phyloP scores from a whole-genome alignment of 495 filamentous ascomycete species.

The Penicillium mononematosum region DNA sequence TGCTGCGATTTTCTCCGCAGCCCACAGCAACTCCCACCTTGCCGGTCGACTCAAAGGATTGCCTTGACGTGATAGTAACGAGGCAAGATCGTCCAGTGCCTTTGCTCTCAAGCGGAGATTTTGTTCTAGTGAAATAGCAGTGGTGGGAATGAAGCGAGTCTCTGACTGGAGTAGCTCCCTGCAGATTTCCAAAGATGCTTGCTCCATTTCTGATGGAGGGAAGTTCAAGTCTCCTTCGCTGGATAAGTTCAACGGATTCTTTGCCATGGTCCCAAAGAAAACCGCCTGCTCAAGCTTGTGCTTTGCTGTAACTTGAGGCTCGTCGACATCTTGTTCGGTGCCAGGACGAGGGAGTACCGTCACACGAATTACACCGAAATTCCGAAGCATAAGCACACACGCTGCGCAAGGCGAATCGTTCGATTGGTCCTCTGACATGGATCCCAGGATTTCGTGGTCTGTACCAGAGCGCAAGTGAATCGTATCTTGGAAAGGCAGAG shows the following conservation, averaged over 20 bases:
- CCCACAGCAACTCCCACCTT: conserved; percentile 81
- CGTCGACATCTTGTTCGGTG: conserved; percentile 28
- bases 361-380: conserved; percentile 77
- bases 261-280: conserved; percentile 77
- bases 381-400: conserved; percentile 70
- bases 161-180: conserved; percentile 75
- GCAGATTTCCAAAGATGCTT: conserved; percentile 76
- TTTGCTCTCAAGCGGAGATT: conserved; percentile 69
- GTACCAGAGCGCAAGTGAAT: conserved; percentile 73
- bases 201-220: conserved; percentile 64
- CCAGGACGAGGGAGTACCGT: conserved; percentile 38
- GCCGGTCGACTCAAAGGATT: conserved; percentile 57
- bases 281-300: conserved; percentile 92
- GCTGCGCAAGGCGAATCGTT: conserved; percentile 54
- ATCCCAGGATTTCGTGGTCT: conserved; percentile 47
- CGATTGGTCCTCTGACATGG: conserved; percentile 39
- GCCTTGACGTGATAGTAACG: conserved; percentile 57
- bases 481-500: conserved; percentile 74
- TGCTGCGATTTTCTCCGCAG: conserved; percentile 84
- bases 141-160: conserved; percentile 65
- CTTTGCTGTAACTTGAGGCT: conserved; percentile 64
- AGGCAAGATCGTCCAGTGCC: conserved; percentile 69
- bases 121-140: conserved; percentile 72
- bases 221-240: conserved; percentile 62
- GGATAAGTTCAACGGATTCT: conserved; percentile 78